Evolutionary conservation across 441 rosid genomes (phyloP).

Genomic region (Erodium trifolium): DNA sequence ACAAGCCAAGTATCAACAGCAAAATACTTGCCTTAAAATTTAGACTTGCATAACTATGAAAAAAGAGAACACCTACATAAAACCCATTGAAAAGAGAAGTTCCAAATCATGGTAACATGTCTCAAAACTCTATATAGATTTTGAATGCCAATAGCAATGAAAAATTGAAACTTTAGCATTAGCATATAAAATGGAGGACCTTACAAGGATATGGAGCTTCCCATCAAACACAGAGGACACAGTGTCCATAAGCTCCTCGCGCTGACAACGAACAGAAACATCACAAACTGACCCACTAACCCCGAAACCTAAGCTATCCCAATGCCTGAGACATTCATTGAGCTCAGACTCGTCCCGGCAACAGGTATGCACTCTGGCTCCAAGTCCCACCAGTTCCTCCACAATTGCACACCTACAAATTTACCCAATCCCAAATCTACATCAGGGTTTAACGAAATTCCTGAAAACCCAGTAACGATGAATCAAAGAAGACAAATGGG

Average conservation of each 20-base stretch:
- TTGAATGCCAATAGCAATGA: neutral
- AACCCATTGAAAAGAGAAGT: neutral
- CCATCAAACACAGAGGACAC: slow-evolving; percentile 39
- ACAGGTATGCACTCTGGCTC: slow-evolving; percentile 64
- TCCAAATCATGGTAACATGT: neutral
- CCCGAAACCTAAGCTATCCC: slow-evolving; percentile 32
- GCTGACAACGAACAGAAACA: slow-evolving; percentile 32
- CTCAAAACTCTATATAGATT: neutral
- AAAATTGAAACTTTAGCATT: neutral
- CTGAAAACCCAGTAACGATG: neutral
- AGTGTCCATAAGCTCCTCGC: slow-evolving; percentile 37
- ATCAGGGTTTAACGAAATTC: slow-evolving; percentile 4
- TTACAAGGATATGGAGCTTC: slow-evolving; percentile 57
- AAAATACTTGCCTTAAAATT: neutral
- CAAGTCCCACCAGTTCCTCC: slow-evolving; percentile 50
- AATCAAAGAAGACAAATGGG: slow-evolving; percentile 3
- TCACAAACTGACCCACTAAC: slow-evolving; percentile 52
- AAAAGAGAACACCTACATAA: neutral
- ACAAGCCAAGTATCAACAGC: neutral
- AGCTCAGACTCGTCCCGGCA: slow-evolving; percentile 48
- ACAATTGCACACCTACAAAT: slow-evolving; percentile 54
- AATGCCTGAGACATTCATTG: slow-evolving; percentile 30
- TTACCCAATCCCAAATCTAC: slow-evolving; percentile 15
- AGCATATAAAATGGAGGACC: neutral
- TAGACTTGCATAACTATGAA: neutral